A percentile compares a stretch with the other conserved stretches of the same genome.
These are phyloP conservation scores for Cyclocybe aegerita DNA, from an alignment of 768 basidiomycete species.

Conservation along the genomic window DNA sequence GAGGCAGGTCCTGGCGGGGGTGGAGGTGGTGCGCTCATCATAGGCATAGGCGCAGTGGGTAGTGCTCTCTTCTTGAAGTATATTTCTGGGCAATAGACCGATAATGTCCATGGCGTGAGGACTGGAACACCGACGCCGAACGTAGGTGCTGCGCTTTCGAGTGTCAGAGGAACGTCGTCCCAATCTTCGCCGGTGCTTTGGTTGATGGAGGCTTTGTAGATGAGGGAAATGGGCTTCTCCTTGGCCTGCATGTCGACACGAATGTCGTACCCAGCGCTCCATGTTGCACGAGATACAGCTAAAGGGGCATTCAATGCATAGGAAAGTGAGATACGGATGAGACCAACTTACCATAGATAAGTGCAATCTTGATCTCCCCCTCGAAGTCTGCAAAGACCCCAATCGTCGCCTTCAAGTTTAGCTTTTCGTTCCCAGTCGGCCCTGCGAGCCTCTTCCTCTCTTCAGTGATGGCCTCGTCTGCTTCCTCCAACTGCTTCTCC, in stretches of 20 bases:
- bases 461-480: constrained; percentile 21
- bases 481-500: constrained; percentile 20
- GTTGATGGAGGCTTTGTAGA: constrained; percentile 39
- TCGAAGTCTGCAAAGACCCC: constrained; percentile 35
- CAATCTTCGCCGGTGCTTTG: constrained; percentile 48
- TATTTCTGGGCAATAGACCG: constrained; percentile 19
- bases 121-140: constrained; percentile 36
- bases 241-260: constrained; percentile 39
- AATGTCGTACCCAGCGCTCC: constrained; percentile 41
- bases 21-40: background rate
- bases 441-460: constrained; percentile 21
- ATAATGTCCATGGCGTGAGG: constrained; percentile 37
- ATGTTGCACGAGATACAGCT: constrained; percentile 37
- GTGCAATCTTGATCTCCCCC: constrained; percentile 35
- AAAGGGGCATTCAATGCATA: background rate
- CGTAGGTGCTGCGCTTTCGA: constrained; percentile 43
- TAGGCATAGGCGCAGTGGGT: too few relatives aligned
- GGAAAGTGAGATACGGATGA: background rate
- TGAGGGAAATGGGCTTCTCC: constrained; percentile 34
- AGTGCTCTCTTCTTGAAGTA: too few relatives aligned
- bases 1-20: background rate
- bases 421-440: constrained; percentile 19
- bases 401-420: constrained; percentile 29
- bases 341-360: constrained; percentile 35
- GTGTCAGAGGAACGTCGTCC: constrained; percentile 38